Percentiles rank a stretch among this genome's conserved stretches.
Conservation (phyloP, 2,329 filamentous ascomycete genomes). For the Shiraia bambusicola region DNA sequence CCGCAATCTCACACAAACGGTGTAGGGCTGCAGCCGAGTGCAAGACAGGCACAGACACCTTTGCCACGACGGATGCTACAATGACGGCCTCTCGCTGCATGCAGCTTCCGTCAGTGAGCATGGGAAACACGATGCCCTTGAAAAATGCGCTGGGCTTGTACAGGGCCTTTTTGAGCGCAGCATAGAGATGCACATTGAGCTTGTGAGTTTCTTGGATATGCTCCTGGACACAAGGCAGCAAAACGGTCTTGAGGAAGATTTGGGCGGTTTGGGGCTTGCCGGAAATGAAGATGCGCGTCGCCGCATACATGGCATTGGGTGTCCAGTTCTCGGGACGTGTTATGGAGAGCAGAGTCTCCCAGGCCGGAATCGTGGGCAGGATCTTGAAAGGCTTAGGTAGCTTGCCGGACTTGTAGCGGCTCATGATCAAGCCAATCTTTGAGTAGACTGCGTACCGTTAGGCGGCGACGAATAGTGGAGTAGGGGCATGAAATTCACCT, state of each 20-base stretch:
- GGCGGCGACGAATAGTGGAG: neutral
- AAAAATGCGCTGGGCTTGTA: conserved; percentile 97
- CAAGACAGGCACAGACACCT: conserved; percentile 84
- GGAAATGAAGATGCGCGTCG: conserved; percentile 89
- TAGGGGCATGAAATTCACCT: conserved; percentile 16
- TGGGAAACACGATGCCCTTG: conserved; percentile 91
- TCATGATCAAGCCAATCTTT: conserved; percentile 87
- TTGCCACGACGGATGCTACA: conserved; percentile 78
- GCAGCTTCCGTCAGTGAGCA: conserved; percentile 82
- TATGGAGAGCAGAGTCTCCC: conserved; percentile 83
- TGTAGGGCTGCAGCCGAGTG: conserved; percentile 92
- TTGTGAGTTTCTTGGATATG: conserved; percentile 94
- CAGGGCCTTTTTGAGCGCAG: conserved; percentile 84
- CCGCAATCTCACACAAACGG: conserved; percentile 89
- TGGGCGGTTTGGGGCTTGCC: conserved; percentile 78
- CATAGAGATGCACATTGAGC: conserved; percentile 93
- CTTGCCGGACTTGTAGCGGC: conserved; percentile 93
- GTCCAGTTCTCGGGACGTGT: conserved; percentile 81
- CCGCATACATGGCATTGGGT: conserved; percentile 80
- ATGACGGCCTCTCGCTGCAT: conserved; percentile 91
- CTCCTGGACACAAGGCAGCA: conserved; percentile 87
- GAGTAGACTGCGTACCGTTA: conserved; percentile 65
- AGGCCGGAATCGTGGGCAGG: conserved; percentile 85
- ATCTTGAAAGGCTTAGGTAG: conserved; percentile 98
- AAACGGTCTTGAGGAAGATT: conserved; percentile 80